Evolutionary conservation across 1,284 basidiomycete species (phyloP).

Genomic region (Fomitopsis betulina): DNA sequence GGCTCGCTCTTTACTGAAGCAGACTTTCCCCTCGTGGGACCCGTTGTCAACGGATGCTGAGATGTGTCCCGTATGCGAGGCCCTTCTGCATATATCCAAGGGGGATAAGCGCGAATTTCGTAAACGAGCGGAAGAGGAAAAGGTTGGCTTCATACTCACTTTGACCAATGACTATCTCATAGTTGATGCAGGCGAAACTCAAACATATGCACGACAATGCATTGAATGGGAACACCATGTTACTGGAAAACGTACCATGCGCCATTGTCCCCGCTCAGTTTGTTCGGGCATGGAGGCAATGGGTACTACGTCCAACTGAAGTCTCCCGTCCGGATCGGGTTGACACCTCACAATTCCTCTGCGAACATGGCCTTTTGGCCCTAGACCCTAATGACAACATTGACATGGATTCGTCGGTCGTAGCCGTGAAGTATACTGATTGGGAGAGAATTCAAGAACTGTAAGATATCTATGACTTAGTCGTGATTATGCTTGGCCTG

Average conservation of each 20-base stretch:
- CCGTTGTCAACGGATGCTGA: conserved; percentile 47
- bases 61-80: conserved; percentile 57
- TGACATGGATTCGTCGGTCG: conserved; percentile 51
- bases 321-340: conserved; percentile 51
- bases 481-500: conserved; percentile 5
- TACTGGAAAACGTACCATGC: conserved; percentile 44
- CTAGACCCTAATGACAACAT: conserved; percentile 59
- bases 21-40: conserved; percentile 61
- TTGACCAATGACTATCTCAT: conserved; percentile 4
- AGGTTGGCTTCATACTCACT: conserved; percentile 38
- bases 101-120: conserved; percentile 55
- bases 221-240: conserved; percentile 38
- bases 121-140: conserved; percentile 67
- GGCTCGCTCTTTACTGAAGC: conserved; percentile 53
- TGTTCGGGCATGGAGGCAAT: conserved; percentile 60
- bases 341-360: conserved; percentile 61
- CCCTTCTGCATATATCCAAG: conserved; percentile 47
- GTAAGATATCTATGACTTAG: conserved; percentile 36
- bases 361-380: conserved; percentile 58
- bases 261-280: conserved; percentile 60
- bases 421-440: conserved; percentile 53
- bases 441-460: conserved; percentile 56
- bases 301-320: conserved; percentile 58
- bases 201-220: conserved; percentile 57
- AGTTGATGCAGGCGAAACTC: conserved; percentile 44